Base-by-base conservation (phyloP, 2,329 filamentous ascomycete species). In the Cadophora sp. region DNA sequence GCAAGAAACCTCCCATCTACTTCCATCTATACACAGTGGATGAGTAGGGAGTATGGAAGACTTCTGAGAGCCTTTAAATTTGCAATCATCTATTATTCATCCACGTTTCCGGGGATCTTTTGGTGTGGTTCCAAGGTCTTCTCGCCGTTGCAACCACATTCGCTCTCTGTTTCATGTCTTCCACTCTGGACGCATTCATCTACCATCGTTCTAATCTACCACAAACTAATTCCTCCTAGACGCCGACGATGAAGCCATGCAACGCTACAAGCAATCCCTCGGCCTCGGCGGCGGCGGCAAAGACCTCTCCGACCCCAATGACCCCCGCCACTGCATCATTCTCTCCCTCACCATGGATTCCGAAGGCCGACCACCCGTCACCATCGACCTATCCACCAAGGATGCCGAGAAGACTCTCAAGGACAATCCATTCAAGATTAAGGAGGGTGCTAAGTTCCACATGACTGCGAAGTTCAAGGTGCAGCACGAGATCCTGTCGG, bases 241-340 rank as follows among this genome's bases (percentile, higher is more conserved):
- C 70, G 74, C 74, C 64, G 84, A 92, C 77, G 96, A 99, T 80
- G 95, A 98, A 82, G 96, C 95, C 70, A 91, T 99, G 77, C 92
- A 97, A 83, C 92, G 95, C 77, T 99, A 97, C 92, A 99, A 99
- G 86, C 89, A 95, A 78, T 98, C 95, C 14, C 91, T 99, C 70
- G 96, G 96, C 75, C 89, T 98, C 69, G 89, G 90, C 72, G 89
- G 85, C 66, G 83, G 89, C 75, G 91, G 91, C 78, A 88, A 86
- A 60, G 86, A 91, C 75, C 86, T 93, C 69, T 91, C 89, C 66
- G 89, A 94, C 79, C 88, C 91, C 76, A 92, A 86, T 79, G 95
- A 98, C 78, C 89, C 92, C 60, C 92, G 95, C 75, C 93, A 92
- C 79, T 97, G 94, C 83, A 94, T 97, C 83, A 97, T 98, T 83